Evolutionary conservation across 345 rosid genomes (phyloP).

Genomic region (Luvunga scandens): DNA sequence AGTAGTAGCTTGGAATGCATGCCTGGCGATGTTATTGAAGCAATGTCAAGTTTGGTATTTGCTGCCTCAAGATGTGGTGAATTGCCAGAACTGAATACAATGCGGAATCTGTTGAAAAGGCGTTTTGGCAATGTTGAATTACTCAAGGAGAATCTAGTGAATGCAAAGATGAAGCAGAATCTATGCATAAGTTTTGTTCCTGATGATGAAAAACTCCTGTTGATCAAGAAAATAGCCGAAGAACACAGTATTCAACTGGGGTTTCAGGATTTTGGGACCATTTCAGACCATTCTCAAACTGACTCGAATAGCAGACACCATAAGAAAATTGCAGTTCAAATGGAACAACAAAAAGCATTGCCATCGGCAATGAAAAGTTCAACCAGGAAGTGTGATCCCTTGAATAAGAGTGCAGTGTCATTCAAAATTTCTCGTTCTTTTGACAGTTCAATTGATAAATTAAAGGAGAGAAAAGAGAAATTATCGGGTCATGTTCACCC

Average conservation of each 20-base stretch:
- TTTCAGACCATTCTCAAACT: not conserved
- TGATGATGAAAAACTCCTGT: not conserved
- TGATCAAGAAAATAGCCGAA: constrained; percentile 17
- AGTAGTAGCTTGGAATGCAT: constrained; percentile 18
- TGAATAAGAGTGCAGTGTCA: not conserved
- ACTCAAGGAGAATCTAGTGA: constrained; percentile 16
- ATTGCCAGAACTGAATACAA: constrained; percentile 25
- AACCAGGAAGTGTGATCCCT: not conserved
- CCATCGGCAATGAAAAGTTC: not conserved
- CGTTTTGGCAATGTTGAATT: constrained; percentile 37
- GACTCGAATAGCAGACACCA: not conserved
- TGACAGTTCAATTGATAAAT: not conserved
- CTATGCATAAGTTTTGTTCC: constrained; percentile 9
- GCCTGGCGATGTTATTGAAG: constrained; percentile 28
- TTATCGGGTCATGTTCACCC: constrained; percentile 24
- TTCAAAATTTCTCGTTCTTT: not conserved
- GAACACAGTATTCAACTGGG: constrained; percentile 8
- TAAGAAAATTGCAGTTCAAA: not conserved
- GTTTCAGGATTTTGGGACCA: constrained; percentile 2
- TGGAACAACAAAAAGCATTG: not conserved
- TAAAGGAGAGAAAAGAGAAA: not conserved
- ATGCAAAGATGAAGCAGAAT: constrained; percentile 14
- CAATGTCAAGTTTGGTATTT: constrained; percentile 35
- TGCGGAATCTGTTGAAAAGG: constrained; percentile 24
- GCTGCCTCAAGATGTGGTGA: constrained; percentile 49